Base-by-base conservation (phyloP, 2,329 filamentous ascomycete genomes). In the Phialophora expanda region DNA sequence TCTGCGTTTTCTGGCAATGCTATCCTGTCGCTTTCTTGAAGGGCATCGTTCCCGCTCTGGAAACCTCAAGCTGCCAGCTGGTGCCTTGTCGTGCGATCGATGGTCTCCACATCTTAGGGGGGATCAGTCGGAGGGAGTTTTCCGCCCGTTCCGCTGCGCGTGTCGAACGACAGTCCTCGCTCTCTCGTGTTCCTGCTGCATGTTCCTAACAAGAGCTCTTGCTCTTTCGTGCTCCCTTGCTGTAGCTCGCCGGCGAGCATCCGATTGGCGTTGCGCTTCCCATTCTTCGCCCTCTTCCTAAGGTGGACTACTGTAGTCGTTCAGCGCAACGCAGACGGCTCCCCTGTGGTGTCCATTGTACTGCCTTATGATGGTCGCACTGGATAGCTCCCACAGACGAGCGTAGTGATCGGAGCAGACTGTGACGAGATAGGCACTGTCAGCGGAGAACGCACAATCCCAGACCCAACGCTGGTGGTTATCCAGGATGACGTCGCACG, bases 381-480 rank as follows among this genome's bases (percentile, higher is more conserved):
- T 93, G 69, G 85, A 83, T 69, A 97, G 82, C 81, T 97, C 93
- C 93, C 93, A 97, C 64, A 97, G 81, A 20, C 93, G 85, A 1
- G 93, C 93, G 76, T 96, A 97, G 77, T 97, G 93, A 76, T 97
- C 93, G 50, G 90, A 94, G 76, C 92, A 97, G 4, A 93, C 93
- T 0, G 93, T 97, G 12, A 97, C 93, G 6, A 97, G 83, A 75
- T 97, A 97, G 0, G 93, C 93, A 38, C 90, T 93, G 76, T 97
- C 93, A 28, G 93, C 93, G 68, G 90, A 94, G 79, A 97, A 97
- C 0, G 93, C 93, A 74, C 93, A 97, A 77, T 97, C 93, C 93
- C 93, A 97, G 0, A 97, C 93, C 93, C 93, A 97, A 61, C 93
- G 89, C 80, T 97, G 93, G 79, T 97, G 93, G 62, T 91, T 92